Conservation (phyloP, 1,284 basidiomycete species). For the Blastosporella zonata region DNA sequence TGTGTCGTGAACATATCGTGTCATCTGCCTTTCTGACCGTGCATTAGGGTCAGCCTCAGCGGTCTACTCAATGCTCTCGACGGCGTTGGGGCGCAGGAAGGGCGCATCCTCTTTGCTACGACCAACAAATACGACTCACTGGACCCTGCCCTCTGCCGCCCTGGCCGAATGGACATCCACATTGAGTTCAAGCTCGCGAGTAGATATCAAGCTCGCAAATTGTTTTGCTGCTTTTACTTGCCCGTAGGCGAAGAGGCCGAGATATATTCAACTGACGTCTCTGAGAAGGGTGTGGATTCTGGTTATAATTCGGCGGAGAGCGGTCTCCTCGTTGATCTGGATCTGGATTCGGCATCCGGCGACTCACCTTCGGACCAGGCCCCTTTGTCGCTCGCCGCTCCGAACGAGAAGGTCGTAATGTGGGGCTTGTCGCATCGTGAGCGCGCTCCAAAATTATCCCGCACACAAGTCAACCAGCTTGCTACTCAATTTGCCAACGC, state of each 20-base stretch:
- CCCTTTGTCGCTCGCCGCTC: constrained; percentile 1
- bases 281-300: constrained; percentile 11
- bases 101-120: constrained; percentile 73
- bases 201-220: constrained; percentile 57
- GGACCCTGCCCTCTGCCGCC: constrained; percentile 72
- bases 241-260: constrained; percentile 32
- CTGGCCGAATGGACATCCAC: constrained; percentile 78
- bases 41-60: constrained; percentile 55
- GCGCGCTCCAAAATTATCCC: constrained; percentile 27
- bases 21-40: not conserved
- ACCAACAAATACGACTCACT: constrained; percentile 69
- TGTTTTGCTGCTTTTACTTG: constrained; percentile 67
- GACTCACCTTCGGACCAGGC: no score
- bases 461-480: constrained; percentile 32
- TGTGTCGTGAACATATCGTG: not conserved
- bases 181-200: constrained; percentile 71
- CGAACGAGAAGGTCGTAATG: constrained; percentile 17
- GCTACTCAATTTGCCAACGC: constrained; percentile 54
- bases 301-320: not conserved
- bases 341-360: not conserved
- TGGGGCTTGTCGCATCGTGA: constrained; percentile 26
- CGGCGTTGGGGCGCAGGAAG: constrained; percentile 73
- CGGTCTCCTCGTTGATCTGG: constrained; percentile 13
- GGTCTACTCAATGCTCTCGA: constrained; percentile 75
- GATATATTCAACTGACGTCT: not conserved